Evolutionary conservation across 2,329 filamentous ascomycete genomes (phyloP).

Genomic region (Trichoderma simmonsii): DNA sequence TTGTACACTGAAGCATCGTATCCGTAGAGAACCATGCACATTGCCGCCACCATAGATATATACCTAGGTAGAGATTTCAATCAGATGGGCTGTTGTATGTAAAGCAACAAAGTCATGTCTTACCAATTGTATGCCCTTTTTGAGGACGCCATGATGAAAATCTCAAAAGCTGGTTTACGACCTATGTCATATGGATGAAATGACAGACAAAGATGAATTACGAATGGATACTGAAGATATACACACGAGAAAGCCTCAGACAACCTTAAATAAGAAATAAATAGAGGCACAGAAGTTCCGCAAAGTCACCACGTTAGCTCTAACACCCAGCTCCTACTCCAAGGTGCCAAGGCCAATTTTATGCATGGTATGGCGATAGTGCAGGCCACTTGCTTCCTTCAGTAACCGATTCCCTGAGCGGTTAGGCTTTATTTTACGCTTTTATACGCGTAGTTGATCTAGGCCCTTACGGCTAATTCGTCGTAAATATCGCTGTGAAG

Average conservation of each 20-base stretch:
- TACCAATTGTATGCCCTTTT: not conserved
- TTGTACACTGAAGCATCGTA: not conserved
- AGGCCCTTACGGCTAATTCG: not conserved
- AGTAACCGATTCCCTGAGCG: not conserved
- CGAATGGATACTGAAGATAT: not conserved
- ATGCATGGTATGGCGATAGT: not conserved
- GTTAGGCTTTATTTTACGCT: not conserved
- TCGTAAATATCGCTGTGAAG: not conserved
- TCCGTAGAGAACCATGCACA: slow-evolving; percentile 1
- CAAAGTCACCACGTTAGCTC: not conserved
- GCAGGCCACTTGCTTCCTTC: not conserved
- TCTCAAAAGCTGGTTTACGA: not conserved
- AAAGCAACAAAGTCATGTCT: not conserved
- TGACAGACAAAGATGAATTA: not conserved
- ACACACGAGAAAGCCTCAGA: not conserved
- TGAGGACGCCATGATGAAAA: not conserved
- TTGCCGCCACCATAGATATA: not conserved
- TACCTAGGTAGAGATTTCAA: not conserved
- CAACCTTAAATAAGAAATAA: not conserved
- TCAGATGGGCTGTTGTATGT: not conserved
- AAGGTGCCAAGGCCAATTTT: not conserved
- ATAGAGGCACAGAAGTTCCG: not conserved
- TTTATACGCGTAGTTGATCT: not conserved
- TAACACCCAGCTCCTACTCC: not conserved
- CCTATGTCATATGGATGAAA: not conserved